These are phyloP conservation scores for Sphagnurus paluster DNA, from an alignment of 1,284 basidiomycete species.

Conservation along the genomic window DNA sequence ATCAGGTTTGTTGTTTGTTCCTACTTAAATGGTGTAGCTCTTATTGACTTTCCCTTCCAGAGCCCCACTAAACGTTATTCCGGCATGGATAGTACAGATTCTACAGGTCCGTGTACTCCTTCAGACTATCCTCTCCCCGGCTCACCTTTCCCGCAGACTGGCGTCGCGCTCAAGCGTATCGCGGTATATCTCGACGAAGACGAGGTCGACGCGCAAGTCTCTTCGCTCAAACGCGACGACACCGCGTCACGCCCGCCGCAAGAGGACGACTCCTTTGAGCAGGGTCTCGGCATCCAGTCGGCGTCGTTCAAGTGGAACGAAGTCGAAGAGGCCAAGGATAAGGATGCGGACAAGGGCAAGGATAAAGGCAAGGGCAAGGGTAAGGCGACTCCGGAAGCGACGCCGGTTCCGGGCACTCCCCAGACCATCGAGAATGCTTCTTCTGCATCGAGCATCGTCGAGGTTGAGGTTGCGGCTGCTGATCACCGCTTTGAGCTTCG, in stretches of 20 bases:
- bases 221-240: slow-evolving; percentile 50
- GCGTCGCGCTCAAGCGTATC: slow-evolving; percentile 80
- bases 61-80: slow-evolving; percentile 70
- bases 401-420: slow-evolving; percentile 23
- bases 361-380: slow-evolving; percentile 5
- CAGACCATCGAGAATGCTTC: slow-evolving; percentile 10
- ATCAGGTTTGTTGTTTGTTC: slow-evolving; percentile 42
- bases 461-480: background rate
- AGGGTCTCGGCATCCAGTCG: slow-evolving; percentile 61
- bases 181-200: slow-evolving; percentile 81
- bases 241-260: slow-evolving; percentile 13
- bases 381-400: slow-evolving; percentile 17
- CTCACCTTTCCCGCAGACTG: slow-evolving; percentile 44
- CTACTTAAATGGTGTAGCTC: background rate
- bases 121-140: slow-evolving; percentile 12
- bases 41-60: slow-evolving; percentile 23
- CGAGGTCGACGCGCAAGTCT: slow-evolving; percentile 75
- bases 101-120: slow-evolving; percentile 42
- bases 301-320: slow-evolving; percentile 76
- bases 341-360: slow-evolving; percentile 17
- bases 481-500: slow-evolving; percentile 62
- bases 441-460: no score
- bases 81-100: slow-evolving; percentile 63
- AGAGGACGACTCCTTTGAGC: slow-evolving; percentile 29
- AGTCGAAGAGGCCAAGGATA: slow-evolving; percentile 39